These are phyloP conservation scores for Nakazawaea ambrosiae DNA, from an alignment of 805 yeast species.

Conservation along the genomic window DNA sequence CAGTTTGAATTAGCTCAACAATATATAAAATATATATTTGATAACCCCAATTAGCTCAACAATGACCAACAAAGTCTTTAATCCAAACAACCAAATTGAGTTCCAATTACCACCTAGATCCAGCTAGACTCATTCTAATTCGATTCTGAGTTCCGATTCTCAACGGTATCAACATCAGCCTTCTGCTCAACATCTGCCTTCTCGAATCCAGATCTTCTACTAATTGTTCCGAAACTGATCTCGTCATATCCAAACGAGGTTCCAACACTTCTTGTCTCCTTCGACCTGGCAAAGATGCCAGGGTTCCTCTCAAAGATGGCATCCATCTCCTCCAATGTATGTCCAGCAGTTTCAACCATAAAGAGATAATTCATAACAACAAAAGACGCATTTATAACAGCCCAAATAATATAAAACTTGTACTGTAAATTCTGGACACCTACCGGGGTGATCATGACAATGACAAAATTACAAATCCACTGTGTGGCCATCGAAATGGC, in stretches of 20 bases:
- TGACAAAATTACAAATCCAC: slow-evolving; percentile 60
- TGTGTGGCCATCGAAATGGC: slow-evolving; percentile 59
- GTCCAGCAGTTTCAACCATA: slow-evolving; percentile 42
- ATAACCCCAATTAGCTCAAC: too few species aligned
- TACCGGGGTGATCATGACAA: slow-evolving; percentile 63
- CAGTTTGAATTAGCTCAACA: too few species aligned
- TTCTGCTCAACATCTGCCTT: slow-evolving; percentile 7
- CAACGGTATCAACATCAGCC: slow-evolving; percentile 15
- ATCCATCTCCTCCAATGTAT: slow-evolving; percentile 41
- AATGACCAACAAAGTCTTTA: too few species aligned
- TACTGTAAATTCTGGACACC: slow-evolving; percentile 23
- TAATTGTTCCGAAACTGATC: slow-evolving; percentile 2
- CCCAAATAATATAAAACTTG: slow-evolving; percentile 10
- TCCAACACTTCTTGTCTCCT: slow-evolving; percentile 7
- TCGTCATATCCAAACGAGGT: slow-evolving; percentile 6
- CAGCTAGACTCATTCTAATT: too few species aligned
- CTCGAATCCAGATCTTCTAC: neutral
- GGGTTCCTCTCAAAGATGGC: slow-evolving; percentile 15
- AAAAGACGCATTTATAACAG: slow-evolving; percentile 37
- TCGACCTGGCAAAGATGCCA: slow-evolving; percentile 5
- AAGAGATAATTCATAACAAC: slow-evolving; percentile 35
- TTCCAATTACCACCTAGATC: too few species aligned
- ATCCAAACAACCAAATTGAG: too few species aligned
- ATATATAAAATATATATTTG: too few species aligned
- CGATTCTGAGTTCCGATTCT: slow-evolving; percentile 9